Evolutionary conservation across 345 rosid species (phyloP).

Genomic region (Isatis tinctoria): DNA sequence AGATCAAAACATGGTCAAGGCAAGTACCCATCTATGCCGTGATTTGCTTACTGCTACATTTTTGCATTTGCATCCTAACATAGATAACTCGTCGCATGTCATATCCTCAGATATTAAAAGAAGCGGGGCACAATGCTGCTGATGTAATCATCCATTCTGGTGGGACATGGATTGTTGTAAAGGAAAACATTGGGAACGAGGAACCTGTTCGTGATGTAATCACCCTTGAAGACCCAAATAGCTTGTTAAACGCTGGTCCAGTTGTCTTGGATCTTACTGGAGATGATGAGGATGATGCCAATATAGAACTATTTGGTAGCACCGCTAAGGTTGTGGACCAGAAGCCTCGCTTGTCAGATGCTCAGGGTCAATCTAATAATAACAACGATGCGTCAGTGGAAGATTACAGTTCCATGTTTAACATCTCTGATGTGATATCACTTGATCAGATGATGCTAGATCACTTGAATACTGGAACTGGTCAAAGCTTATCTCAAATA

Average conservation of each 20-base stretch:
- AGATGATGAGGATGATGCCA: slow-evolving; percentile 37
- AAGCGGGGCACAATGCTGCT: slow-evolving; percentile 51
- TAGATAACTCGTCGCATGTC: neutral
- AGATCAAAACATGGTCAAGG: slow-evolving; percentile 89
- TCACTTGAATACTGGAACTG: slow-evolving; percentile 28
- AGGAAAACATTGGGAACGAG: slow-evolving; percentile 40
- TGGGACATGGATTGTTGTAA: slow-evolving; percentile 84
- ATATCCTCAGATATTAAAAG: slow-evolving; percentile 61
- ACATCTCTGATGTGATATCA: slow-evolving; percentile 25
- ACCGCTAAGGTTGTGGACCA: slow-evolving; percentile 47
- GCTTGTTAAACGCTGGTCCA: slow-evolving; percentile 32
- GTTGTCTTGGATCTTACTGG: slow-evolving; percentile 67
- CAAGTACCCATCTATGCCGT: slow-evolving; percentile 34
- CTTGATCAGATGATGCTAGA: slow-evolving; percentile 22
- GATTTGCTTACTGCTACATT: neutral
- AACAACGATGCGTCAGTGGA: slow-evolving; percentile 28
- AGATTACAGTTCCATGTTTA: slow-evolving; percentile 37
- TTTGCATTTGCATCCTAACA: neutral
- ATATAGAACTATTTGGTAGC: slow-evolving; percentile 37
- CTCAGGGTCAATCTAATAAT: slow-evolving; percentile 30
- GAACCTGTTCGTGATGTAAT: slow-evolving; percentile 32
- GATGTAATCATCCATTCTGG: slow-evolving; percentile 66
- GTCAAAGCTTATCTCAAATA: slow-evolving; percentile 24
- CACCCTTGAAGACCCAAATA: slow-evolving; percentile 34
- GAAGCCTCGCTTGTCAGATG: slow-evolving; percentile 52